Evolutionary conservation across 768 basidiomycete species (phyloP).

Genomic region (Tricholomella constricta): DNA sequence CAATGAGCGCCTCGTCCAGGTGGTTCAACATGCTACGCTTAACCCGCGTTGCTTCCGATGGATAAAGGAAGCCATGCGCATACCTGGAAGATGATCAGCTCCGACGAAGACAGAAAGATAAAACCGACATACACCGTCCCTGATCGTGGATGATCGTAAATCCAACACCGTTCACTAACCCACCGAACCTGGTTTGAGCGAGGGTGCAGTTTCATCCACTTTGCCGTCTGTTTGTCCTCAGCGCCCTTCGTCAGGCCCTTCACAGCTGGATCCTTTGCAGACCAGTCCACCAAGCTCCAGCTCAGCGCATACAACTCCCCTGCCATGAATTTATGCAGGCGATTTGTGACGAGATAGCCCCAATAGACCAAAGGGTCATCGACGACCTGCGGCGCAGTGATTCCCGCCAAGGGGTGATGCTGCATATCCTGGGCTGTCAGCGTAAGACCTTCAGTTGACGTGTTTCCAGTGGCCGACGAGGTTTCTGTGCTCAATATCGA

Average conservation of each 20-base stretch:
- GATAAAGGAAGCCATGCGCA: slow-evolving; percentile 94
- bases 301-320: slow-evolving; percentile 92
- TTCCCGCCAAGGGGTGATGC: background rate
- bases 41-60: slow-evolving; percentile 78
- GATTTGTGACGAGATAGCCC: slow-evolving; percentile 89
- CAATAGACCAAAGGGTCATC: slow-evolving; percentile 80
- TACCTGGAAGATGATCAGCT: slow-evolving; percentile 54
- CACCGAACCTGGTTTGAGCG: slow-evolving; percentile 78
- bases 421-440: background rate
- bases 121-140: slow-evolving; percentile 81
- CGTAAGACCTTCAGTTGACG: background rate
- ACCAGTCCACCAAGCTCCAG: slow-evolving; percentile 86
- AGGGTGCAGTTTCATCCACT: slow-evolving; percentile 91
- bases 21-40: slow-evolving; percentile 55
- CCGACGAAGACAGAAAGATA: slow-evolving; percentile 4
- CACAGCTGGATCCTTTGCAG: slow-evolving; percentile 72
- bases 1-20: slow-evolving; percentile 45
- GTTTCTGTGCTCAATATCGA: slow-evolving; percentile 7
- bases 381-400: slow-evolving; percentile 9
- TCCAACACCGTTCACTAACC: slow-evolving; percentile 93
- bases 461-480: slow-evolving; percentile 4
- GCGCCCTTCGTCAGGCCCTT: slow-evolving; percentile 72
- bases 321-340: slow-evolving; percentile 90
- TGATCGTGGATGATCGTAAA: slow-evolving; percentile 95
- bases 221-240: slow-evolving; percentile 92